Evolutionary conservation across 1,284 basidiomycete species (phyloP), one percentile per base, ranked within the genome.

Genomic region (Heimioporus retisporus): DNA sequence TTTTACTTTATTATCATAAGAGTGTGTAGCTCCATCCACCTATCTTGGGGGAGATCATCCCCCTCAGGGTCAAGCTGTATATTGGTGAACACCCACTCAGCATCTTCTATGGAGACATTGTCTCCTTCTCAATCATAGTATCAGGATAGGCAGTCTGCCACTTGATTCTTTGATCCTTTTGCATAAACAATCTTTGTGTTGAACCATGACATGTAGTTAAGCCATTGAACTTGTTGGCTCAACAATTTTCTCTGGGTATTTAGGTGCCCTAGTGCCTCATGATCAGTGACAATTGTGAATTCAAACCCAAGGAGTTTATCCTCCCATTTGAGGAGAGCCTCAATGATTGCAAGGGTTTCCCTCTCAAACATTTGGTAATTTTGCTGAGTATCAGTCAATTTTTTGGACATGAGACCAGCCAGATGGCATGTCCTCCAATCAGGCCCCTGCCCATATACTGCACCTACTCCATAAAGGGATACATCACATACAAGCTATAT

Each of bases 401-500:
- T 63, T 16, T 53, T 57, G 10, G 48, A 63, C 61, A 83, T 79
- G 62, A 84, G 84, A 4, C 79, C 81, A 0, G 80, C 80, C 0
- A 80, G 82, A 35, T 6, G 73, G 48, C 81, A 82, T 0, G 70
- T 74, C n/a, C 73, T 67, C 82, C 83, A 44, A 18, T 57, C 18
- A 14, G n/a, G 13, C 6, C 56, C 56, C 16, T 57, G 56, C 15
- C 56, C n/a, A 84, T 82, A 81, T 67, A 83, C 70, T 0, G 79
- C 78, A 0, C 84, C 81, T 0, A 83, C 68, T 0, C 84, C 80
- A 2, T 75, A 72, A 0, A 77, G 71, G 0, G 80, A 85, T 0
- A 81, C 80, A 56, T 86, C 80, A 60, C 81, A 82, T 3, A 85
- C 80, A 0, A 85, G 60, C 81, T 81, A 85, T 6, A 85, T 84